Conservation (phyloP, 2,329 filamentous ascomycete genomes). For the Graphilbum sp. region DNA sequence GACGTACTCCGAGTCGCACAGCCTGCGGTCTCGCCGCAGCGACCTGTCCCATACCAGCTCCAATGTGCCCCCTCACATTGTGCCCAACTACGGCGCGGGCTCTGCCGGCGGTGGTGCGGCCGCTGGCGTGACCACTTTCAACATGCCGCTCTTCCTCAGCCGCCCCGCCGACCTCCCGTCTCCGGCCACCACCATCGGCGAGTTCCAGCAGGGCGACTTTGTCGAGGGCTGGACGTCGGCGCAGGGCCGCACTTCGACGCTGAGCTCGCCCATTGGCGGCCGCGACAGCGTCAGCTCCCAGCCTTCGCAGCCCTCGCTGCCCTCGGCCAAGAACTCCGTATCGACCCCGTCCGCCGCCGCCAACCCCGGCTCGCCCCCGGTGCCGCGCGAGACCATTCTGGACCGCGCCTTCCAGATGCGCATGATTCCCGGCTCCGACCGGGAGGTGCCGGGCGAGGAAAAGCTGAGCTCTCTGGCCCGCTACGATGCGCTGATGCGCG, state of each 20-base stretch:
- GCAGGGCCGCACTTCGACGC: conserved; percentile 39
- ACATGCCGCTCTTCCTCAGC: conserved; percentile 5
- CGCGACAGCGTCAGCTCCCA: conserved; percentile 39
- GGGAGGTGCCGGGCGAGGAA: conserved; percentile 37
- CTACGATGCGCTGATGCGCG: conserved; percentile 49
- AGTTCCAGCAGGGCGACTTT: conserved; percentile 35
- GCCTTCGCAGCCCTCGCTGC: conserved; percentile 15
- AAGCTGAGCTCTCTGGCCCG: conserved; percentile 47
- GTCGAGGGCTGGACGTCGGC: conserved; percentile 45
- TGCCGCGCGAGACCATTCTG: conserved; percentile 47
- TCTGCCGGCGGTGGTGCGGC: background rate
- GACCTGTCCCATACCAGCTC: conserved; percentile 31
- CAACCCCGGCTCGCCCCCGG: conserved; percentile 32
- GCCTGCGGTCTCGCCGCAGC: conserved; percentile 43
- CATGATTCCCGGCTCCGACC: conserved; percentile 43
- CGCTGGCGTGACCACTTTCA: conserved; percentile 2
- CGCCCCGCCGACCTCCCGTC: conserved; percentile 40
- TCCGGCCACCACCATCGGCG: conserved; percentile 33
- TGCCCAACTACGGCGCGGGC: background rate
- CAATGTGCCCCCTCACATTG: conserved; percentile 5
- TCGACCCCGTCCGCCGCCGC: conserved; percentile 20
- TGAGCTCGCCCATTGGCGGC: conserved; percentile 38
- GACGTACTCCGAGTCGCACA: conserved; percentile 41
- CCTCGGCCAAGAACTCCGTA: conserved; percentile 10
- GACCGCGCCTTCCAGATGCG: conserved; percentile 49